Evolutionary conservation across 2,329 filamentous ascomycete species (phyloP).

Genomic region (Fusarium hainanense): DNA sequence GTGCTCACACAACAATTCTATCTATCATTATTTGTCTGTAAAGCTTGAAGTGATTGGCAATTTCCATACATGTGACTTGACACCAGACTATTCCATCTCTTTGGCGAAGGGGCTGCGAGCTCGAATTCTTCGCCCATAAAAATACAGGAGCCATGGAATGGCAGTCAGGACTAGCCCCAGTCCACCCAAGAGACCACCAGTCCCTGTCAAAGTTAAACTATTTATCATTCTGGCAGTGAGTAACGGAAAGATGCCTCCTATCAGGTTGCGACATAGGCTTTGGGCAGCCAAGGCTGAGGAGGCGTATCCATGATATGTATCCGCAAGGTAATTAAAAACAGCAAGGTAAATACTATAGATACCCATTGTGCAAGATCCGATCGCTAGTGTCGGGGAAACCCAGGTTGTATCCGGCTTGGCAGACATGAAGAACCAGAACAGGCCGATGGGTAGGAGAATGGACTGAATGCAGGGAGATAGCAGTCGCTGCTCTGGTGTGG

Average conservation of each 20-base stretch:
- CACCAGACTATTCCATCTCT: background rate
- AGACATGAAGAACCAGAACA: conserved; percentile 79
- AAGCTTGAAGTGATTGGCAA: rapidly evolving
- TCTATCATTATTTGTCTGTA: background rate
- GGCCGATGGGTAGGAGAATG: conserved; percentile 69
- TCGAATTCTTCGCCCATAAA: conserved; percentile 72
- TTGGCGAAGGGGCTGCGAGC: conserved; percentile 70
- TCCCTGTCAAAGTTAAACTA: conserved; percentile 67
- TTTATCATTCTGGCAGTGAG: conserved; percentile 79
- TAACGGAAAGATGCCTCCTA: conserved; percentile 84
- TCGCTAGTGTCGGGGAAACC: conserved; percentile 71
- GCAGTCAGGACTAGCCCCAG: conserved; percentile 68
- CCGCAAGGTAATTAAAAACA: conserved; percentile 92
- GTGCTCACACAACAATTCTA: background rate
- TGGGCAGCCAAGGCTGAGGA: conserved; percentile 88
- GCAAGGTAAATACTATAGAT: conserved; percentile 77
- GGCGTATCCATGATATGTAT: conserved; percentile 86
- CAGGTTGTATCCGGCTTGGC: conserved; percentile 64
- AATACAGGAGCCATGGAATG: conserved; percentile 74
- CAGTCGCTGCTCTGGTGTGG: conserved; percentile 68
- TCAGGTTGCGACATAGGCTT: conserved; percentile 85
- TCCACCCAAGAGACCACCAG: conserved; percentile 72
- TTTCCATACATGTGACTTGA: background rate
- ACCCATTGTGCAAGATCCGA: conserved; percentile 72
- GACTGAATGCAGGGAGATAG: conserved; percentile 73